Conservation (phyloP, 1,284 basidiomycete genomes). For the Marasmius sp. region DNA sequence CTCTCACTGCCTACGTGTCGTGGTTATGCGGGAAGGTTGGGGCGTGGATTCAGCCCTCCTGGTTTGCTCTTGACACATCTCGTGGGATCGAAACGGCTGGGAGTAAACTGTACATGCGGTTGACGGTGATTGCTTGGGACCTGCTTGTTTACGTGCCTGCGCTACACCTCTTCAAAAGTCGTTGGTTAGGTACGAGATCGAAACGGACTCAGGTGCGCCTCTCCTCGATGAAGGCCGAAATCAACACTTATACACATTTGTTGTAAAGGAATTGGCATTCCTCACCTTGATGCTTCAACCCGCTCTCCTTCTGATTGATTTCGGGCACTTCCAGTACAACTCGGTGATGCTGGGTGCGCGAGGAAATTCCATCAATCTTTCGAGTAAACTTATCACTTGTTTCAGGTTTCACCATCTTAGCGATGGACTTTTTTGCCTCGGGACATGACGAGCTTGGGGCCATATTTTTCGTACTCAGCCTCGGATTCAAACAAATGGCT, state of each 20-base stretch:
- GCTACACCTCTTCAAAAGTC: conserved; percentile 57
- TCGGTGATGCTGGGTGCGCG: conserved; percentile 81
- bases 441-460: conserved; percentile 77
- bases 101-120: conserved; percentile 80
- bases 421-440: conserved; percentile 67
- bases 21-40: conserved; percentile 66
- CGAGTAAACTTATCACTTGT: neutral
- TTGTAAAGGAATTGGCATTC: conserved; percentile 63
- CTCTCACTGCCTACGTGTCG: conserved; percentile 86
- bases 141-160: conserved; percentile 76
- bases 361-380: neutral
- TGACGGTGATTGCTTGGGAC: conserved; percentile 73
- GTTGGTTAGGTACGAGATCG: conserved; percentile 68
- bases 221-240: neutral
- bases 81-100: conserved; percentile 73
- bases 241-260: neutral
- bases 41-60: conserved; percentile 65
- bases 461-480: conserved; percentile 77
- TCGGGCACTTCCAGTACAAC: conserved; percentile 94
- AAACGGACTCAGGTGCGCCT: conserved; percentile 65
- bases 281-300: conserved; percentile 83
- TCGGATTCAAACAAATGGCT: conserved; percentile 96
- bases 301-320: conserved; percentile 81
- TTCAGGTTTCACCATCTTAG: conserved; percentile 68
- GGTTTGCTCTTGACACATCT: conserved; percentile 75